Base-by-base conservation (phyloP, 176 grass and related monocot species). In the Zoysia pacifica region DNA sequence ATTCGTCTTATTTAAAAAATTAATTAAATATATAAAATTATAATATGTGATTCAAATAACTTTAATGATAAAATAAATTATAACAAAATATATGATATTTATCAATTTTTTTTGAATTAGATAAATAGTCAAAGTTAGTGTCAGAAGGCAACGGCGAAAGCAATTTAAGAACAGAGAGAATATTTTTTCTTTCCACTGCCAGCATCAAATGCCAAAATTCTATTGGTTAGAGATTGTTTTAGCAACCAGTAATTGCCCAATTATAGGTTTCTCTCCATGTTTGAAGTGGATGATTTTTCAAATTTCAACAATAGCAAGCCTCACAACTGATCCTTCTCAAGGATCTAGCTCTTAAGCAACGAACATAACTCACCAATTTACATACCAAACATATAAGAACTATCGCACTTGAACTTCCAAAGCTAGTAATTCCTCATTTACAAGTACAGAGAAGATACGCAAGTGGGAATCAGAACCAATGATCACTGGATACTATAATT, bases 401-500 rank as follows among this genome's bases (percentile, higher is more conserved):
- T 45, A 39, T 28, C 49, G 45, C 52, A 72, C 60, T 42, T 64
- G 52, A 88, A 70, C 16, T 42, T 35, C 49, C 66, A 77, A 28
- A 8, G 9, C 83, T 89, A 84, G 46, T 69, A 61, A 67, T 82
- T 59, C 14, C 5, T 84, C 38, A 79, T 64, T 79, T 88, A 79
- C 75, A 84, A 12, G 36, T 67, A 52, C 18, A 45, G 50, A 61
- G 13, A 76, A 41, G 49, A 65, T 4, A 18, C 7, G 65, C 43
- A 56, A 70, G 70, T 5, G 50, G 54, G 74, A 66, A 73, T 48
- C 40, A 49, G 6, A 75, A 47, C 44, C 77, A 45, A 49, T 14
- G 15, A 67, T 45, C 60, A 79, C 37, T n/a, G 56, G 42, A 59
- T 69, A 53, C 6, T 66, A 66, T 46, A 65, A 18, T 59, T 67